Evolutionary conservation across 106 monocot species (phyloP).

Genomic region (Dendrobium officinale): DNA sequence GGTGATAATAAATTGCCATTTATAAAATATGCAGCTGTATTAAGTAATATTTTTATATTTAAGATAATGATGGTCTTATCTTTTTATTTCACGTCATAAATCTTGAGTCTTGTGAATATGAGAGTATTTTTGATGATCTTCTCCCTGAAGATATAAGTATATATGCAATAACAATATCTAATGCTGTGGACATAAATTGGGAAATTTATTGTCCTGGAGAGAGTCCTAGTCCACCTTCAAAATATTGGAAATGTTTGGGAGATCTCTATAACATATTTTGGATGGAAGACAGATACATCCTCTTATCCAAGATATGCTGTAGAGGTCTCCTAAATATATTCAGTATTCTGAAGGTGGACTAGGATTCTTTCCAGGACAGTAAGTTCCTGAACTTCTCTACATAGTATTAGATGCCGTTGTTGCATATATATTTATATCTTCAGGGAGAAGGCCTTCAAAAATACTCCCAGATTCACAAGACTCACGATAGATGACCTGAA

Average conservation of each 20-base stretch:
- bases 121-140: constrained; percentile 4
- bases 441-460: no score
- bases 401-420: constrained; percentile 68
- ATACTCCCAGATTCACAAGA: constrained; percentile 90
- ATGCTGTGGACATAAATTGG: constrained; percentile 66
- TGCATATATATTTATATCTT: constrained; percentile 25
- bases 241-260: no score
- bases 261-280: no score
- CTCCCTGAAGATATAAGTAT: no score
- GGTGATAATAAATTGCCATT: background rate
- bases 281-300: no score
- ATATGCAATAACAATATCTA: constrained; percentile 31
- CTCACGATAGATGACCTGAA: constrained; percentile 72
- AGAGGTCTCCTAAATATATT: no score
- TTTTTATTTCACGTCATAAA: constrained; percentile 44
- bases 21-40: background rate
- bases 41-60: background rate
- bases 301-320: no score
- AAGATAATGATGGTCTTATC: background rate
- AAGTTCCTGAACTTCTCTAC: constrained; percentile 74
- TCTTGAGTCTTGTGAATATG: constrained; percentile 87
- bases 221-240: no score
- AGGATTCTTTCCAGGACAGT: constrained; percentile 35
- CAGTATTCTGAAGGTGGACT: no score
- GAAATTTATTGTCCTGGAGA: constrained; percentile 59